Conservation (phyloP, 176 grass and related monocot genomes). For the Alloteropsis semialata region DNA sequence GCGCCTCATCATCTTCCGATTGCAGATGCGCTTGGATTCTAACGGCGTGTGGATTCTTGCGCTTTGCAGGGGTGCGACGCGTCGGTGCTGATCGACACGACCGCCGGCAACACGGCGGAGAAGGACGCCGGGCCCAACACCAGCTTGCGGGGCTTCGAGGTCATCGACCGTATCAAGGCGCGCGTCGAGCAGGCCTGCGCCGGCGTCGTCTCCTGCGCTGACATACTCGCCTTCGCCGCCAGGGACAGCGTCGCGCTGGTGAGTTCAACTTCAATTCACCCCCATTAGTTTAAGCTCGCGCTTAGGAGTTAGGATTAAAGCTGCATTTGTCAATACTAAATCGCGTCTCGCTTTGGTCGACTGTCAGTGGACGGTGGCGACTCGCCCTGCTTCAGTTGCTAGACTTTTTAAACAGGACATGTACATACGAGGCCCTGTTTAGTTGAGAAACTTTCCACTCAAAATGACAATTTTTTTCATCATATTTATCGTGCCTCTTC, state of each 20-base stretch:
- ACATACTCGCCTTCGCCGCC: conserved; percentile 92
- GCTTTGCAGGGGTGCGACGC: conserved; percentile 63
- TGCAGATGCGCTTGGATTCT: background rate
- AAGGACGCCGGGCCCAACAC: conserved; percentile 76
- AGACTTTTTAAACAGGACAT: conserved; percentile 21
- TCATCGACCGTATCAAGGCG: conserved; percentile 66
- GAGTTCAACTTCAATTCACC: background rate
- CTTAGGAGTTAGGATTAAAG: too few species aligned
- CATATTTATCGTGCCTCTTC: too few species aligned
- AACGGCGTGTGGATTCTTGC: too few species aligned
- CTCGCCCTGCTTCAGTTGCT: background rate
- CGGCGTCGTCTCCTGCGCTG: conserved; percentile 78
- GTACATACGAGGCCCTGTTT: too few species aligned
- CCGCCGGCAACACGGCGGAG: conserved; percentile 64
- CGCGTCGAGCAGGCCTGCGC: conserved; percentile 65
- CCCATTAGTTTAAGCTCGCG: background rate
- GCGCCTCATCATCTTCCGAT: too few species aligned
- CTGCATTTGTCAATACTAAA: background rate
- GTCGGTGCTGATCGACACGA: conserved; percentile 86
- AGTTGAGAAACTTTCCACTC: too few species aligned
- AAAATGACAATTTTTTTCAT: too few species aligned
- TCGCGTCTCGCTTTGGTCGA: conserved; percentile 4
- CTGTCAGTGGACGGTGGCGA: background rate
- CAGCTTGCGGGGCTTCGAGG: conserved; percentile 79
- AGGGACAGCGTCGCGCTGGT: conserved; percentile 79